Conservation (phyloP, 768 basidiomycete species). For the Panellus pusillus region DNA sequence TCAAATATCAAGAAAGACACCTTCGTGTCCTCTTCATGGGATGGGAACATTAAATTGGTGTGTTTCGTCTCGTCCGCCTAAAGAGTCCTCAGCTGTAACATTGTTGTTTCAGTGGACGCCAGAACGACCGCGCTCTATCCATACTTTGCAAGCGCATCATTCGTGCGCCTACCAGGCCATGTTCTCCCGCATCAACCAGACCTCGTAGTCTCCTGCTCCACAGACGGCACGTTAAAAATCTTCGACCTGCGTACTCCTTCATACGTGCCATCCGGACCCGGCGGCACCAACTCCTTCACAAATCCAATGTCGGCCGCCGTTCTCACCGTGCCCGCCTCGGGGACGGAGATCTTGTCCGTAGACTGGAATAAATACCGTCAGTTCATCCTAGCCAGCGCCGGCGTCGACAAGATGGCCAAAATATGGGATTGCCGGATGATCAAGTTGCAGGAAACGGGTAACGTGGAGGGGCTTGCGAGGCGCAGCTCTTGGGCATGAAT, state of each 20-base stretch:
- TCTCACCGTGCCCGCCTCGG: constrained; percentile 76
- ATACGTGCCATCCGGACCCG: constrained; percentile 51
- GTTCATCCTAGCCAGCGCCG: constrained; percentile 71
- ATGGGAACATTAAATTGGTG: constrained; percentile 86
- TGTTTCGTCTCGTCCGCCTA: constrained; percentile 28
- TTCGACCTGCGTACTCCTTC: constrained; percentile 77
- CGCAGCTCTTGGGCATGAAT: constrained; percentile 78
- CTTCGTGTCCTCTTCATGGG: constrained; percentile 90
- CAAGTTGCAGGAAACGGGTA: constrained; percentile 49
- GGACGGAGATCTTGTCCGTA: constrained; percentile 74
- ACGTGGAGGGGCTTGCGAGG: constrained; percentile 76
- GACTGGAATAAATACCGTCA: constrained; percentile 96
- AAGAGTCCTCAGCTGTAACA: neutral
- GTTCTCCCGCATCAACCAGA: constrained; percentile 90
- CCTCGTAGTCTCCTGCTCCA: constrained; percentile 78
- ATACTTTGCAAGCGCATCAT: constrained; percentile 80
- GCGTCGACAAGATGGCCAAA: constrained; percentile 74
- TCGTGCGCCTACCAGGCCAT: constrained; percentile 87
- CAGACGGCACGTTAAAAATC: constrained; percentile 81
- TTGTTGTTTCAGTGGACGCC: constrained; percentile 73
- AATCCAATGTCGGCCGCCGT: constrained; percentile 68
- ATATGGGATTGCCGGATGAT: constrained; percentile 92
- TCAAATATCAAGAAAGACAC: constrained; percentile 88
- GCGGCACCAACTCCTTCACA: constrained; percentile 57
- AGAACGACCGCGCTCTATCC: constrained; percentile 73